Evolutionary conservation across 2,329 filamentous ascomycete genomes (phyloP).

Genomic region (Curvularia sp.): DNA sequence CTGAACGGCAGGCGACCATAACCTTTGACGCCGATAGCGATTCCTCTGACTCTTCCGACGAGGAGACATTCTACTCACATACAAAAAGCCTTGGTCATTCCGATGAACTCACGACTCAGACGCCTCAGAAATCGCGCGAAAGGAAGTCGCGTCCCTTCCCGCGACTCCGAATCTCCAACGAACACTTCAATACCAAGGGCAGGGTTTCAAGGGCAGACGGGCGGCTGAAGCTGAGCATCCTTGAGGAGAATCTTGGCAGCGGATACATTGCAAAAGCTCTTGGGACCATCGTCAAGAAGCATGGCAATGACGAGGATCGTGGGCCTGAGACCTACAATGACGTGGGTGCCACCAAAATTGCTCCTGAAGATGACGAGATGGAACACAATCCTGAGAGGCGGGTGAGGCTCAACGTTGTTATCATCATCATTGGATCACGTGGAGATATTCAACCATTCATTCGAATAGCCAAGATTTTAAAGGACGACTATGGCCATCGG

Average conservation of each 20-base stretch:
- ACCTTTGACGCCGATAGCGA: conserved; percentile 42
- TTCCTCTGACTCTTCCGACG: conserved; percentile 35
- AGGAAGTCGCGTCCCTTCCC: conserved; percentile 52
- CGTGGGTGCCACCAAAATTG: conserved; percentile 31
- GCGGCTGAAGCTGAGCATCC: conserved; percentile 72
- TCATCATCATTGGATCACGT: conserved; percentile 82
- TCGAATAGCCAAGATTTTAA: conserved; percentile 74
- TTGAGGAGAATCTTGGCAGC: conserved; percentile 70
- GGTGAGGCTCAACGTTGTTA: conserved; percentile 76
- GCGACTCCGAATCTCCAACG: conserved; percentile 67
- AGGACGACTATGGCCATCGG: conserved; percentile 74
- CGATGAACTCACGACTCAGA: conserved; percentile 15
- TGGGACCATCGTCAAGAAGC: conserved; percentile 67
- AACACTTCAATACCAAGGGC: conserved; percentile 70
- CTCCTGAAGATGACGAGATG: conserved; percentile 46
- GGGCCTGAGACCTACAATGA: conserved; percentile 32
- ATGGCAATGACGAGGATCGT: conserved; percentile 55
- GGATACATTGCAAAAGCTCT: conserved; percentile 78
- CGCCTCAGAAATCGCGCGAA: conserved; percentile 17
- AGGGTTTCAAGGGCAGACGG: conserved; percentile 73
- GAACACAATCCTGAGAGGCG: conserved; percentile 40
- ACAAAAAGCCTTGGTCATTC: conserved; percentile 31
- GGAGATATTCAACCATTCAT: conserved; percentile 85
- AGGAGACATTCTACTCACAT: conserved; percentile 28
- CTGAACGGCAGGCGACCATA: conserved; percentile 35